These are phyloP conservation scores for Pulicaria dysenterica DNA, from an alignment of 129 eudicot genomes.

Conservation along the genomic window DNA sequence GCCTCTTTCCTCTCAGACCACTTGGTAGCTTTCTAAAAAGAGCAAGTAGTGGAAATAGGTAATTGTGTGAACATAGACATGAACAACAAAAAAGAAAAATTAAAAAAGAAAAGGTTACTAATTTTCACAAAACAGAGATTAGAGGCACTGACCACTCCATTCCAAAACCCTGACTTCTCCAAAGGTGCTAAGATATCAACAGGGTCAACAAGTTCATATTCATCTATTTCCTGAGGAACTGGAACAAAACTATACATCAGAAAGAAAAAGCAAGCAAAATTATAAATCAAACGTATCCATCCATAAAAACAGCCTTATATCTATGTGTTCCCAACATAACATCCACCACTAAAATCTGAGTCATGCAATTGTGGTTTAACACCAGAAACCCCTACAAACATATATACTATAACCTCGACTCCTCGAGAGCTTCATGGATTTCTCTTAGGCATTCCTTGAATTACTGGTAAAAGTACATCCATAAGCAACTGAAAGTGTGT, in stretches of 20 bases:
- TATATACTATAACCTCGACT: background rate
- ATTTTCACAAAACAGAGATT: slow-evolving; percentile 9
- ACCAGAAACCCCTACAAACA: background rate
- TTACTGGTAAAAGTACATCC: background rate
- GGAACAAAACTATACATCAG: slow-evolving; percentile 39
- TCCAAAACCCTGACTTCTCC: slow-evolving; percentile 99
- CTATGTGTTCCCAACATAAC: background rate
- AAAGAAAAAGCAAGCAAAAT: background rate
- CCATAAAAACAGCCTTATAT: background rate
- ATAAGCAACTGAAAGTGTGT: background rate
- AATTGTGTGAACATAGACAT: background rate
- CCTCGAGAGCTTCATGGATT: background rate
- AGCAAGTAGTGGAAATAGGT: background rate
- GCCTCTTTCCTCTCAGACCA: slow-evolving; percentile 99
- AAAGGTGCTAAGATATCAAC: slow-evolving; percentile 95
- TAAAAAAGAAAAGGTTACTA: background rate
- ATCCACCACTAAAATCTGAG: background rate
- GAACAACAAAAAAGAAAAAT: background rate
- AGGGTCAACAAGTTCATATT: slow-evolving; percentile 98
- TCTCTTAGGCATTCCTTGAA: background rate
- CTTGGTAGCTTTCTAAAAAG: slow-evolving; percentile 86
- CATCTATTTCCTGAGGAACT: slow-evolving; percentile 97
- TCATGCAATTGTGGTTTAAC: background rate
- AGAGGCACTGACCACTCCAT: slow-evolving; percentile 79
- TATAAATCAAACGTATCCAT: slow-evolving; percentile 1